Evolutionary conservation across 2,329 filamentous ascomycete species (phyloP).

Genomic region (Trichoderma semiorbis): DNA sequence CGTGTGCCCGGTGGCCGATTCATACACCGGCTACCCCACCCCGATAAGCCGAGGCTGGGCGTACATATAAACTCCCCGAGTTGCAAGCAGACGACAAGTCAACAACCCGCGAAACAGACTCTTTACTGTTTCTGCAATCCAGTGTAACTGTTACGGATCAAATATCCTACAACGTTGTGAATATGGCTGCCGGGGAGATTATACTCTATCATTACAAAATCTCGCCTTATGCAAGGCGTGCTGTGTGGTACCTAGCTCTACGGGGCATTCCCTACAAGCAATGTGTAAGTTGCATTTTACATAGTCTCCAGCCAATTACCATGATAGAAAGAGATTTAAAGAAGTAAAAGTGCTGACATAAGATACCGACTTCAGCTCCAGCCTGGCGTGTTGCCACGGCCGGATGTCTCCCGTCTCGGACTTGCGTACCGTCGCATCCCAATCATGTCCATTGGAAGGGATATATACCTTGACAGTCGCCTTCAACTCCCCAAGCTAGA

Average conservation of each 20-base stretch:
- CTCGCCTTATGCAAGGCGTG: conserved; percentile 61
- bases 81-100: background rate
- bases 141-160: background rate
- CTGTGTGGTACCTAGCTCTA: conserved; percentile 66
- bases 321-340: background rate
- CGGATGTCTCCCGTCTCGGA: conserved; percentile 58
- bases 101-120: background rate
- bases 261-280: conserved; percentile 63
- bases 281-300: conserved; percentile 51
- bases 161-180: background rate
- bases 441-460: conserved; percentile 60
- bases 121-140: background rate
- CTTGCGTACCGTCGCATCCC: conserved; percentile 68
- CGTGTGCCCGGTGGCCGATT: background rate
- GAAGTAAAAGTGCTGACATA: background rate
- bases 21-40: conserved; percentile 4
- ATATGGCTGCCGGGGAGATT: conserved; percentile 34
- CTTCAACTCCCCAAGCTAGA: conserved; percentile 66
- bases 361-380: conserved; percentile 48
- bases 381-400: conserved; percentile 63
- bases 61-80: background rate
- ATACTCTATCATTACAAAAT: conserved; percentile 64
- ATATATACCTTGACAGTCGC: conserved; percentile 67
- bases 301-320: background rate
- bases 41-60: conserved; percentile 1